Percentiles rank a stretch among this genome's conserved stretches.
Conservation (phyloP, 2,329 filamentous ascomycete genomes). For the Fusarium pseudonygamai region DNA sequence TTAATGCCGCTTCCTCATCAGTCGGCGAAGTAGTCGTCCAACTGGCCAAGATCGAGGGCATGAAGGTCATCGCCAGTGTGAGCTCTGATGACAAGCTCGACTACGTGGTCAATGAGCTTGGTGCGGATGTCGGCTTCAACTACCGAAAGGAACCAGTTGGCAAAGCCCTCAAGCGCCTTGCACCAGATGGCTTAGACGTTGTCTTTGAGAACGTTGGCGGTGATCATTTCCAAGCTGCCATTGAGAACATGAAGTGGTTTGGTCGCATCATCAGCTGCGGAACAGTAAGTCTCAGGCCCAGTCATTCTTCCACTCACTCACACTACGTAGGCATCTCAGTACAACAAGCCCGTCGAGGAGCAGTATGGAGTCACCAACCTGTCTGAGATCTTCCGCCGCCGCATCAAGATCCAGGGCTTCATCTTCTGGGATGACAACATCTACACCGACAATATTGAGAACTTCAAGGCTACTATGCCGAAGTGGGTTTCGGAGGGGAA, state of each 20-base stretch:
- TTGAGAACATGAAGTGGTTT: not conserved
- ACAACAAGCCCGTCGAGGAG: not conserved
- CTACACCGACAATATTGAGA: not conserved
- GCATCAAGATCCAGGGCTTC: not conserved
- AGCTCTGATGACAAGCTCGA: not conserved
- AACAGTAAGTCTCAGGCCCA: not conserved
- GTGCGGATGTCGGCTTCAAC: not conserved
- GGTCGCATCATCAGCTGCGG: not conserved
- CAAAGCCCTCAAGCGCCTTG: not conserved
- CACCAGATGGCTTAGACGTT: not conserved
- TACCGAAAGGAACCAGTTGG: not conserved
- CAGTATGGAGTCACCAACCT: not conserved
- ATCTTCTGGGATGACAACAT: not conserved
- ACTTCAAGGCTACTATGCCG: not conserved
- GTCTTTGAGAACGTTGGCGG: not conserved
- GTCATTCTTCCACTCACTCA: accelerated
- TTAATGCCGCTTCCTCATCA: not conserved
- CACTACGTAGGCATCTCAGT: not conserved
- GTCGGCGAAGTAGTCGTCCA: not conserved
- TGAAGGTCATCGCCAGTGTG: not conserved
- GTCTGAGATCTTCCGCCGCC: not conserved
- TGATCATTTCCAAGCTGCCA: not conserved
- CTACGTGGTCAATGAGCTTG: not conserved
- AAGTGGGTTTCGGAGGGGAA: not conserved
- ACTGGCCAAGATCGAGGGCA: not conserved